Evolutionary conservation across 805 yeast genomes (phyloP).

Genomic region (Maudiozyma saulgeensis): DNA sequence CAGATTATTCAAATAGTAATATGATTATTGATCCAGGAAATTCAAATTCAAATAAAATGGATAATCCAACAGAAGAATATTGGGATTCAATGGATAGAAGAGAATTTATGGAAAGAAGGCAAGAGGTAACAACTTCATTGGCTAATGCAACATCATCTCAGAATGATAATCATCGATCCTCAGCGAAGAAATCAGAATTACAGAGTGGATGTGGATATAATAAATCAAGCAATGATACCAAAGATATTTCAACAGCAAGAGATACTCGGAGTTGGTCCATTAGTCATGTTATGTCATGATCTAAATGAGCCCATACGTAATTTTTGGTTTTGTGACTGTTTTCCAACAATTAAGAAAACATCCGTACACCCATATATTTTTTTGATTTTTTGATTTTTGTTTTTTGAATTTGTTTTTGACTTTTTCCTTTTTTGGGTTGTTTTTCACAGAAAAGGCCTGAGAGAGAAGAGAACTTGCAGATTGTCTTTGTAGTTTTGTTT

Average conservation of each 20-base stretch:
- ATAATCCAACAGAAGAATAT: slow-evolving; percentile 4
- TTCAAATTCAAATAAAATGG: neutral
- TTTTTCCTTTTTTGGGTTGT: too few species aligned
- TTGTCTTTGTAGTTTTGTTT: too few species aligned
- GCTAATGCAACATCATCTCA: neutral
- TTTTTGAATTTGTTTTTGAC: too few species aligned
- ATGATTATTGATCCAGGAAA: neutral
- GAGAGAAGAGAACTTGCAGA: too few species aligned
- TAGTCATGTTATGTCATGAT: neutral
- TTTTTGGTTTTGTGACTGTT: neutral
- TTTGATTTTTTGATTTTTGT: too few species aligned
- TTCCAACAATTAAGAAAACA: neutral
- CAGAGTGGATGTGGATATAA: neutral
- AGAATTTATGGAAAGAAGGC: slow-evolving; percentile 22
- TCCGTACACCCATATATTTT: too few species aligned
- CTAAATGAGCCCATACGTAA: neutral
- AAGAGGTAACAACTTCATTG: slow-evolving; percentile 2
- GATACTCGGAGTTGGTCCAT: slow-evolving; percentile 25
- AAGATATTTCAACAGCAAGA: slow-evolving; percentile 5
- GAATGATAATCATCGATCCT: neutral
- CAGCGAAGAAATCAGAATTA: too few species aligned
- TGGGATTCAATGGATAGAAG: slow-evolving; percentile 20
- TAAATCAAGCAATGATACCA: neutral
- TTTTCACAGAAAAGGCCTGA: too few species aligned
- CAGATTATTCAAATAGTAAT: neutral